A percentile compares a stretch with the other conserved stretches of the same genome.
Conservation (phyloP, 2,329 filamentous ascomycete genomes). For the Penicillium sclerotiorum region DNA sequence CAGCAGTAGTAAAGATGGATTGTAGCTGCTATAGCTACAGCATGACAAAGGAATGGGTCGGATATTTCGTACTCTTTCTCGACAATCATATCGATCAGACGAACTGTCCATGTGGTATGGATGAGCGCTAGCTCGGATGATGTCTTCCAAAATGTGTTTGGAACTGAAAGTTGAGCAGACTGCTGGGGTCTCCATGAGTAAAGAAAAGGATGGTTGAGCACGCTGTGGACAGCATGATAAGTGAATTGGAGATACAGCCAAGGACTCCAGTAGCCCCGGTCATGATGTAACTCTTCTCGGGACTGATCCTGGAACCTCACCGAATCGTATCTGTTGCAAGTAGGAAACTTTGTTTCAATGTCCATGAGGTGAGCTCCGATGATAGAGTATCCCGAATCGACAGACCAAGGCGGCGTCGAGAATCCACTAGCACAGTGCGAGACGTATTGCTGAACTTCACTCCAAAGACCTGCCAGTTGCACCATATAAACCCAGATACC, state of each 20-base stretch:
- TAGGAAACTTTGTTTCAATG: conserved; percentile 47
- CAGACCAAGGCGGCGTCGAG: conserved; percentile 54
- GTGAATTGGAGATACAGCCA: conserved; percentile 36
- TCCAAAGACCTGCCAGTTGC: conserved; percentile 55
- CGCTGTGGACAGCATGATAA: conserved; percentile 34
- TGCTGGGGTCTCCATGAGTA: conserved; percentile 55
- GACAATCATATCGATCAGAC: conserved; percentile 56
- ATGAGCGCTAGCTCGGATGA: conserved; percentile 55
- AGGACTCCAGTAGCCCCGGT: conserved; percentile 34
- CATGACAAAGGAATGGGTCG: conserved; percentile 56
- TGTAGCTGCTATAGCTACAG: conserved; percentile 54
- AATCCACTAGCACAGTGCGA: conserved; percentile 52
- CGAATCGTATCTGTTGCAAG: conserved; percentile 55
- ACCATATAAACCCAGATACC: conserved; percentile 56
- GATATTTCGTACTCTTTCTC: conserved; percentile 53
- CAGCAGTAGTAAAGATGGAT: conserved; percentile 58
- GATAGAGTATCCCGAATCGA: conserved; percentile 54
- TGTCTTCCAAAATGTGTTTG: conserved; percentile 57
- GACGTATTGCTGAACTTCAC: conserved; percentile 48
- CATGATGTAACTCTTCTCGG: conserved; percentile 45
- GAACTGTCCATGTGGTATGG: conserved; percentile 57
- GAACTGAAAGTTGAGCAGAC: conserved; percentile 54
- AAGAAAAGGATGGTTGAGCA: conserved; percentile 36
- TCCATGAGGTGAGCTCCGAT: conserved; percentile 56
- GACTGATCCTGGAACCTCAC: conserved; percentile 55